Conservation (phyloP, 495 filamentous ascomycete species). For the Penicillium turbatum region DNA sequence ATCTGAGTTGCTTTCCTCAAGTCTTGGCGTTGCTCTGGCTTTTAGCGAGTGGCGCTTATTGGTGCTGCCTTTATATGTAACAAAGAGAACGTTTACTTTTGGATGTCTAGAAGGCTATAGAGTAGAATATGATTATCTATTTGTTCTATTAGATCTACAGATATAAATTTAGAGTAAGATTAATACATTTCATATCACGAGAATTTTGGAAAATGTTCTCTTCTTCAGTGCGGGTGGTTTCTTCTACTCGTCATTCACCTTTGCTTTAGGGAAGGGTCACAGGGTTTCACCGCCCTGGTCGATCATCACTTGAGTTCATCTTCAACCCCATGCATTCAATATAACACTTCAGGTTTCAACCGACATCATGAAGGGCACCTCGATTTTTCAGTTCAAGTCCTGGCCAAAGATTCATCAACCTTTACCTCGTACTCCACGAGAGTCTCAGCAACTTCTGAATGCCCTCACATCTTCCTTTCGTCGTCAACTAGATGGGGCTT, state of each 20-base stretch:
- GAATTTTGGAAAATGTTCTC: neutral
- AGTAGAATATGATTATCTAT: no score
- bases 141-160: neutral
- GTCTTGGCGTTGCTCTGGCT: conserved; percentile 30
- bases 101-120: no score
- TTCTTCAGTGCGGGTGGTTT: conserved; percentile 1
- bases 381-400: conserved; percentile 38
- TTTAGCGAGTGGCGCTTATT: conserved; percentile 39
- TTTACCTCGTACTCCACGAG: conserved; percentile 57
- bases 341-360: conserved; percentile 12
- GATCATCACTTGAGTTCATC: neutral
- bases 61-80: conserved; percentile 7
- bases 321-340: neutral
- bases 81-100: neutral
- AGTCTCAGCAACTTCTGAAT: conserved; percentile 64
- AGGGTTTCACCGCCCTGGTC: conserved; percentile 8
- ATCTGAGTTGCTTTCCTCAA: conserved; percentile 31
- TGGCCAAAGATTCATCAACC: conserved; percentile 67
- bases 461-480: conserved; percentile 74
- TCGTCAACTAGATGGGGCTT: conserved; percentile 62
- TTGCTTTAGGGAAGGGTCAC: neutral
- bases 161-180: neutral
- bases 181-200: neutral
- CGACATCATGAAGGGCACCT: conserved; percentile 42
- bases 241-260: conserved; percentile 10